A percentile compares a stretch with the other conserved stretches of the same genome.
These are phyloP conservation scores for Cornus suecica DNA, from an alignment of 148 eudicot genomes.

Conservation along the genomic window DNA sequence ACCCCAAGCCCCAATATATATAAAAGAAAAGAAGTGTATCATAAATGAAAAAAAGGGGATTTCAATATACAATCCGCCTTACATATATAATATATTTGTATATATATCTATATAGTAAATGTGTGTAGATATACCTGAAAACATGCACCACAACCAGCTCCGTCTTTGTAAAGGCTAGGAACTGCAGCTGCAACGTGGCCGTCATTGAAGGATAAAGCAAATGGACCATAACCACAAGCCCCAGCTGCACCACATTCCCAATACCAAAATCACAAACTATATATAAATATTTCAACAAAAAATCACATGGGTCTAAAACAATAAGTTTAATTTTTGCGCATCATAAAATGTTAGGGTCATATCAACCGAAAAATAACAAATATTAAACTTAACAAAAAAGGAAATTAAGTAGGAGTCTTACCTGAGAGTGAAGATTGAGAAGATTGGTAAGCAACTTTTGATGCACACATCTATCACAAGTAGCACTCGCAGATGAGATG, in stretches of 20 bases:
- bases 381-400: not conserved
- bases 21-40: no score
- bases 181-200: slow-evolving; percentile 70
- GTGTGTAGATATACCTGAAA: slow-evolving; percentile 38
- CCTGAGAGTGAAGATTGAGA: slow-evolving; percentile 51
- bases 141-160: slow-evolving; percentile 89
- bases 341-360: not conserved
- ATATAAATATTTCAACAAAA: slow-evolving; percentile 12
- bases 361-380: not conserved
- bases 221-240: slow-evolving; percentile 82
- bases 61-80: no score
- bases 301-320: slow-evolving; percentile 11
- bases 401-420: slow-evolving; percentile 20
- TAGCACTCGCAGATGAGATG: slow-evolving; percentile 35
- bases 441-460: slow-evolving; percentile 53
- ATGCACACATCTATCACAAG: slow-evolving; percentile 67
- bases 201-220: slow-evolving; percentile 49
- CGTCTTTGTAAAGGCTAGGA: slow-evolving; percentile 56
- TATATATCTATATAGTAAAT: no score
- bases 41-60: no score
- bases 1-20: no score
- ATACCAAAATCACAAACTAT: slow-evolving; percentile 16
- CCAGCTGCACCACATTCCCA: slow-evolving; percentile 47
- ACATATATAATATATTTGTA: no score
- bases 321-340: not conserved